These are phyloP conservation scores for Saccharomycopsis javanensis DNA, from an alignment of 805 yeast genomes.

Conservation along the genomic window DNA sequence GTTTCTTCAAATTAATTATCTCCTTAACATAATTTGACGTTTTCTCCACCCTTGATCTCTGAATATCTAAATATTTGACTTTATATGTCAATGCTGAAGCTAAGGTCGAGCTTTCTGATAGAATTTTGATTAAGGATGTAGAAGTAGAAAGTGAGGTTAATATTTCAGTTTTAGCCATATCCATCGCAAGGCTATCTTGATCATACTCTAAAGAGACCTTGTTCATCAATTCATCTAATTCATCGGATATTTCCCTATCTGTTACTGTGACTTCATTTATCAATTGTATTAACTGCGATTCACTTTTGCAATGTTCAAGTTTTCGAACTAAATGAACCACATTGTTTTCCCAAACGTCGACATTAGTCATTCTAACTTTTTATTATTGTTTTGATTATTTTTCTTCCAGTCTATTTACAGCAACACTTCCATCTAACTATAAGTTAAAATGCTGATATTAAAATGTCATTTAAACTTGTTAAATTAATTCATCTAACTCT, in stretches of 20 bases:
- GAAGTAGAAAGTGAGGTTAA: constrained; percentile 51
- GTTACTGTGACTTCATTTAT: not conserved
- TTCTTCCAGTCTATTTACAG: not conserved
- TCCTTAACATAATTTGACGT: constrained; percentile 57
- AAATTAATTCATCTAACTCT: too few relatives aligned
- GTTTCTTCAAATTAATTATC: constrained; percentile 55
- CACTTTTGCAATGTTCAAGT: not conserved
- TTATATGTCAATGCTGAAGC: constrained; percentile 61
- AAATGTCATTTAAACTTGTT: too few relatives aligned
- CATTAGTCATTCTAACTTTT: not conserved
- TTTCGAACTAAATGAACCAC: not conserved
- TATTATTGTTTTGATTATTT: not conserved
- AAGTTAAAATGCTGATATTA: too few relatives aligned
- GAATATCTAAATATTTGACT: constrained; percentile 61
- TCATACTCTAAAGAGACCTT: not conserved
- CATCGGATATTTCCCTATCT: not conserved
- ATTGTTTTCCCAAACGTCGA: not conserved
- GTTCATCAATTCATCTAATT: constrained; percentile 3
- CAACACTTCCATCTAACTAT: not conserved
- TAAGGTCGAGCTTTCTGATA: constrained; percentile 51
- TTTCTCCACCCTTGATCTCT: constrained; percentile 51
- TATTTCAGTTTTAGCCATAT: constrained; percentile 53
- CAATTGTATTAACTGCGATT: not conserved
- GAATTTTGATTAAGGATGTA: constrained; percentile 41
- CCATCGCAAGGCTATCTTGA: constrained; percentile 30